These are phyloP conservation scores for Basidiobolus meristosporus DNA, from an alignment of 371 early-diverging fungal genomes.

Conservation along the genomic window DNA sequence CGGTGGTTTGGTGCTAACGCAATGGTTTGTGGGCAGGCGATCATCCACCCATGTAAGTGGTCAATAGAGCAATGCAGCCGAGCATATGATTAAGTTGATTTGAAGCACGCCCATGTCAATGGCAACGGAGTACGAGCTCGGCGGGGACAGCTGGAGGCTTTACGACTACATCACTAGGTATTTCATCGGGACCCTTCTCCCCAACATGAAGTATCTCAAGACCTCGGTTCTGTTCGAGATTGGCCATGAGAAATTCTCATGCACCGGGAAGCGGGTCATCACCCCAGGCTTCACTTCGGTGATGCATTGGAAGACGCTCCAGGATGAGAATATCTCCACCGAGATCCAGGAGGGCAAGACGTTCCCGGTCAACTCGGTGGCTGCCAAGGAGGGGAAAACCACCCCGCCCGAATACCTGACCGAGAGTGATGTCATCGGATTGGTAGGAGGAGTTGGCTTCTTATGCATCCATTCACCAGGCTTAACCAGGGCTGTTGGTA, in stretches of 20 bases:
- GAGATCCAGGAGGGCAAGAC: slow-evolving; percentile 17
- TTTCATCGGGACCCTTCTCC: slow-evolving; percentile 34
- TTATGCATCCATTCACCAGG: too few species aligned
- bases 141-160: slow-evolving; percentile 25
- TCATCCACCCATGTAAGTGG: slow-evolving; percentile 3
- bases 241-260: slow-evolving; percentile 22
- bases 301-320: slow-evolving; percentile 19
- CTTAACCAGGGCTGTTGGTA: not conserved
- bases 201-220: slow-evolving; percentile 30
- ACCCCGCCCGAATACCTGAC: slow-evolving; percentile 42
- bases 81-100: not conserved
- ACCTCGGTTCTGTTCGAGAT: slow-evolving; percentile 24
- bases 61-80: not conserved
- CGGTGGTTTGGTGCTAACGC: not conserved
- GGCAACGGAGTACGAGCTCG: slow-evolving; percentile 21
- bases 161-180: slow-evolving; percentile 36
- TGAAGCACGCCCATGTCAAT: slow-evolving; percentile 21
- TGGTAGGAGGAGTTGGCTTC: slow-evolving; percentile 2
- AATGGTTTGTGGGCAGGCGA: not conserved
- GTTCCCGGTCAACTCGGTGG: slow-evolving; percentile 7
- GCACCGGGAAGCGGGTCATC: slow-evolving; percentile 9
- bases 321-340: slow-evolving; percentile 19
- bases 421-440: slow-evolving; percentile 43
- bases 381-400: slow-evolving; percentile 27
- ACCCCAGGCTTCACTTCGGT: slow-evolving; percentile 24